Percentiles rank a stretch among this genome's conserved stretches.
These are phyloP conservation scores for Trichoderma hamatum DNA, from an alignment of 2,329 filamentous ascomycete genomes.

Conservation along the genomic window DNA sequence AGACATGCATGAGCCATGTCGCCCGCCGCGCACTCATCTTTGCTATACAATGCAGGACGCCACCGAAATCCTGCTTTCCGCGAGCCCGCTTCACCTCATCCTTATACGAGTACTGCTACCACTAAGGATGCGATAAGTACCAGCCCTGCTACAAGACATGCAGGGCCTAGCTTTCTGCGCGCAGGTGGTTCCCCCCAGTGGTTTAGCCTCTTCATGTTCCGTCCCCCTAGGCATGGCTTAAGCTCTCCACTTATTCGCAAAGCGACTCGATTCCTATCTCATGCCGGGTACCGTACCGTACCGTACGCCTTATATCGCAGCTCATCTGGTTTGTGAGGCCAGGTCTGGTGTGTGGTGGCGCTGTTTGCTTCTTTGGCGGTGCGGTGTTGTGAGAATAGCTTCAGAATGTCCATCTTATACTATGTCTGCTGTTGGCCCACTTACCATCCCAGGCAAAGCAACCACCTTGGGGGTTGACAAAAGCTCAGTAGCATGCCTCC, in stretches of 20 bases:
- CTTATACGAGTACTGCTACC: not conserved
- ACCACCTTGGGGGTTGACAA: not conserved
- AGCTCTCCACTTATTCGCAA: slow-evolving; percentile 12
- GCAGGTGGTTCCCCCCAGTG: slow-evolving; percentile 1
- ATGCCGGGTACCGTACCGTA: slow-evolving; percentile 11
- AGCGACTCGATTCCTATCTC: slow-evolving; percentile 6
- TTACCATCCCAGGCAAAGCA: not conserved
- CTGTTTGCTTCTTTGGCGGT: not conserved
- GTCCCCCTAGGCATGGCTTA: slow-evolving; percentile 13
- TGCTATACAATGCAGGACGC: slow-evolving; percentile 23
- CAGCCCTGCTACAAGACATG: not conserved
- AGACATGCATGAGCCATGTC: slow-evolving; percentile 21
- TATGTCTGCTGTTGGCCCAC: not conserved
- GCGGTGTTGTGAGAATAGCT: not conserved
- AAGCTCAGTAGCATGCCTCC: slow-evolving; percentile 2
- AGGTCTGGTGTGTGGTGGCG: not conserved
- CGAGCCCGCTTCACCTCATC: slow-evolving; percentile 16
- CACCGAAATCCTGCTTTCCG: slow-evolving; percentile 24
- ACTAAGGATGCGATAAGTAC: slow-evolving; percentile 19
- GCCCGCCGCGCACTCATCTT: slow-evolving; percentile 22
- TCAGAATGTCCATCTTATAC: not conserved
- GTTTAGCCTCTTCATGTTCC: slow-evolving; percentile 19
- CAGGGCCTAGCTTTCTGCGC: slow-evolving; percentile 1
- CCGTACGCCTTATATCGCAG: slow-evolving; percentile 10
- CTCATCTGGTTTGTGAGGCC: not conserved